A percentile compares a stretch with the other conserved stretches of the same genome.
Conservation (phyloP, 345 rosid species). For the Syzygium jambos region DNA sequence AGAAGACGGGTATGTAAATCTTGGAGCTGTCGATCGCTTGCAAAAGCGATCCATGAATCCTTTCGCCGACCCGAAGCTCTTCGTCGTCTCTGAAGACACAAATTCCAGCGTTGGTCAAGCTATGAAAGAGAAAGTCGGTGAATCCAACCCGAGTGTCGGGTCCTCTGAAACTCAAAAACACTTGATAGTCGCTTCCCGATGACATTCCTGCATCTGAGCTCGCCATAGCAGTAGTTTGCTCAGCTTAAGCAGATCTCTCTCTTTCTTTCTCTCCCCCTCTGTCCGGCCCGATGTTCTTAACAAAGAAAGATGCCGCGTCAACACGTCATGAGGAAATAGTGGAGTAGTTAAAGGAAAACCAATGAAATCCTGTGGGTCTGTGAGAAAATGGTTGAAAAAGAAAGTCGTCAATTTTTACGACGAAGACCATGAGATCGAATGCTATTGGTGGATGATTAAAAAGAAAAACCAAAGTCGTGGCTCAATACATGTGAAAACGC, state of each 20-base stretch:
- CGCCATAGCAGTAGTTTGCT: neutral
- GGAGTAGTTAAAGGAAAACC: neutral
- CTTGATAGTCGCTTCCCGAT: neutral
- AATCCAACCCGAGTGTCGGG: neutral
- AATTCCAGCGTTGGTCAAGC: neutral
- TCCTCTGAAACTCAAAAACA: neutral
- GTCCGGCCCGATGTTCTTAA: too few relatives aligned
- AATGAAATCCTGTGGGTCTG: neutral
- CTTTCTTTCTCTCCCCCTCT: too few relatives aligned
- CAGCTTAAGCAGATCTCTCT: neutral
- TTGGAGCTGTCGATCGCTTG: neutral
- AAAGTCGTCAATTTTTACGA: neutral
- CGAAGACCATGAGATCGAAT: neutral
- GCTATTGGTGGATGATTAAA: neutral
- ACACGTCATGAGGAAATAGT: fast-evolving
- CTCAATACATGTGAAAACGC: neutral
- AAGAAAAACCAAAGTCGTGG: neutral
- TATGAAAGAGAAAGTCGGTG: neutral
- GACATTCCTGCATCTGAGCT: neutral
- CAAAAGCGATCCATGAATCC: neutral
- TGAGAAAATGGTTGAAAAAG: neutral
- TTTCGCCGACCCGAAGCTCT: neutral
- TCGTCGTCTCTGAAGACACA: neutral
- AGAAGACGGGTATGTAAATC: neutral
- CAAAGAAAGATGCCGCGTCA: too few relatives aligned